Evolutionary conservation across 179 eudicot species (phyloP).

Genomic region (Nepenthes alata): DNA sequence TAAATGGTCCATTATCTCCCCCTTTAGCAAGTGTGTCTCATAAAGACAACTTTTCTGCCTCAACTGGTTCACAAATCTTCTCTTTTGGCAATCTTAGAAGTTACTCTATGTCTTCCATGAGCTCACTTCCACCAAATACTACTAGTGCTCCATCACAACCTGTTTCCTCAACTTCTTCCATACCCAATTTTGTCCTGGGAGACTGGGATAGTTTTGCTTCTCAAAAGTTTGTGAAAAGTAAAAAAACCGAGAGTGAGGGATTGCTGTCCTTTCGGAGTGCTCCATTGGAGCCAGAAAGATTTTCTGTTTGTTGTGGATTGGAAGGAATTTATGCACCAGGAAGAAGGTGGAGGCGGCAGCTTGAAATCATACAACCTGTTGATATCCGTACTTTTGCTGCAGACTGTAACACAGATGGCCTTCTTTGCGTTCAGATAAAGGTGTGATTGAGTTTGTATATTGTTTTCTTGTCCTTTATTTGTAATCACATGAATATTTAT

Average conservation of each 20-base stretch:
- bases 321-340: slow-evolving; percentile 92
- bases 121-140: slow-evolving; percentile 35
- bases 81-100: slow-evolving; percentile 88
- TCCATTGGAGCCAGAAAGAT: slow-evolving; percentile 80
- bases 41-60: slow-evolving; percentile 45
- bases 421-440: slow-evolving; percentile 94
- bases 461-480: neutral
- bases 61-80: slow-evolving; percentile 70
- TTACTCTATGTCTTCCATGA: slow-evolving; percentile 89
- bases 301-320: slow-evolving; percentile 89
- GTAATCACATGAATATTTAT: neutral
- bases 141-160: slow-evolving; percentile 20
- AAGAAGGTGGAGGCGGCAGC: slow-evolving; percentile 84
- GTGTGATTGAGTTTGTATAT: slow-evolving; percentile 16
- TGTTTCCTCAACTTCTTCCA: slow-evolving; percentile 27
- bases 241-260: slow-evolving; percentile 47
- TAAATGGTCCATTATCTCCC: slow-evolving; percentile 53
- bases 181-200: slow-evolving; percentile 46
- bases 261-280: slow-evolving; percentile 88
- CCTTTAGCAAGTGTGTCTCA: slow-evolving; percentile 42
- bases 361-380: slow-evolving; percentile 84
- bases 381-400: slow-evolving; percentile 76
- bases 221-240: slow-evolving; percentile 36
- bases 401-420: slow-evolving; percentile 86
- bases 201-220: slow-evolving; percentile 76